Evolutionary conservation across 176 grass and related monocot species (phyloP).

Genomic region (Carex cristatella): DNA sequence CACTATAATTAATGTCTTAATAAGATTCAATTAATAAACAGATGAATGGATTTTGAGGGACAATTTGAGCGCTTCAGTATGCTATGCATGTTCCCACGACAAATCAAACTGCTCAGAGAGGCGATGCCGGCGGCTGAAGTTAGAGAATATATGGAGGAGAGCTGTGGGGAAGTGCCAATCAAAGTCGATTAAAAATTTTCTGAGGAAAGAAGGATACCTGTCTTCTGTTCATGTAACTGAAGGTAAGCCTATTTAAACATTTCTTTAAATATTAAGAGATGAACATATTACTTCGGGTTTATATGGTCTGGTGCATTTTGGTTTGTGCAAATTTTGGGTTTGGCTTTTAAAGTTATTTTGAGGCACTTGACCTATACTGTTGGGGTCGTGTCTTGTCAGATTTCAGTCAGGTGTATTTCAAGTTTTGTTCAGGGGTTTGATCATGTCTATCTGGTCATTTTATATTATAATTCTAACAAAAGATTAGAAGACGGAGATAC

Average conservation of each 20-base stretch:
- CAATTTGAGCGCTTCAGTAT: conserved; percentile 54
- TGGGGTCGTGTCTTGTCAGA: not conserved
- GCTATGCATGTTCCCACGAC: conserved; percentile 65
- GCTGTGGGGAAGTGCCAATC: conserved; percentile 67
- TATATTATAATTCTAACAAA: not conserved
- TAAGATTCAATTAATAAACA: conserved; percentile 21
- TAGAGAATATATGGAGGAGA: conserved; percentile 87
- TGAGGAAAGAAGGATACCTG: conserved; percentile 78
- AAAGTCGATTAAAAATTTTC: conserved; percentile 75
- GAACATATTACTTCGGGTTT: not conserved
- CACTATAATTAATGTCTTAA: not conserved
- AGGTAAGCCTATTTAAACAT: conserved; percentile 42
- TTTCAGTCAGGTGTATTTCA: not conserved
- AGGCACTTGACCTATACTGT: not conserved
- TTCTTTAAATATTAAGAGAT: not conserved
- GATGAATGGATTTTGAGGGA: conserved; percentile 76
- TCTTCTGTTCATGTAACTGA: conserved; percentile 75
- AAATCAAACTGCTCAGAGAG: conserved; percentile 82
- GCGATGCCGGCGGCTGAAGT: conserved; percentile 66
- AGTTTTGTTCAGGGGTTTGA: not conserved
- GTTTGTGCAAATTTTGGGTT: conserved; percentile 13
- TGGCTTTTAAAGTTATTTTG: conserved; percentile 6
- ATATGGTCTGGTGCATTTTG: not conserved
- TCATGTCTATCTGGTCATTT: not conserved
- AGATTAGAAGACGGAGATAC: not conserved